Base-by-base conservation (phyloP, 176 grass and related monocot genomes). In the Phoenix dactylifera region DNA sequence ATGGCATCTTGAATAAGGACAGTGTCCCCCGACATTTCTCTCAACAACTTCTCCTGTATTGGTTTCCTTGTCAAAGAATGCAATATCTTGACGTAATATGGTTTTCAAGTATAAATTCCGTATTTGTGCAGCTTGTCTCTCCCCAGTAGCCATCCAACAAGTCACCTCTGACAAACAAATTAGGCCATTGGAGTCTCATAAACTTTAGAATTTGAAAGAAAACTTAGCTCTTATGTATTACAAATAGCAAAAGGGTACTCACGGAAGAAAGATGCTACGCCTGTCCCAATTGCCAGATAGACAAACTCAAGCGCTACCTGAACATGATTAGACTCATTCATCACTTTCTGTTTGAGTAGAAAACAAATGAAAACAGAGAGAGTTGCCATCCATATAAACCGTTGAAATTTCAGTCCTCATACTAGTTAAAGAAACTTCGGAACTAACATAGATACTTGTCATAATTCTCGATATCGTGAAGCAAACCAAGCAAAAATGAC, bases 1-100 rank as follows among this genome's bases (percentile, higher is more conserved):
- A 98, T 98, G 78, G 94, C 94, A 28, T 98, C 94, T 59, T 98
- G 94, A 84, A 98, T 98, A 9, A 98, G 73, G 17, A 98, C 94
- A 1, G 94, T 98, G 65, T 98, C 94, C 0, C 94, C 94, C 4
- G 94, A 98, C 94, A 98, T 98, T n/a, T 64, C 94, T 74, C 56
- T 85, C 94, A 1, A 98, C 79, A 12, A 98, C 88, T 75, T 98
- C 94, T 51, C 94, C 94, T 10, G 94, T 98, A 69, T 57, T 98
- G 19, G 94, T 98, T 70, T 93, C 82, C 79, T 77, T 79, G 60
- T 98, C 94, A 59, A 98, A 98, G 71, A 98, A 98, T 50, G 94
- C 88, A 55, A 98, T 93, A 83, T 98, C 94, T 80, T 98, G 94
- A 24, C 88, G 24, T 4, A 98, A 76, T 48, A 98, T 98, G 15